phyloP scores from a whole-genome alignment of 768 basidiomycete species.

The Cystofilobasidium macerans region DNA sequence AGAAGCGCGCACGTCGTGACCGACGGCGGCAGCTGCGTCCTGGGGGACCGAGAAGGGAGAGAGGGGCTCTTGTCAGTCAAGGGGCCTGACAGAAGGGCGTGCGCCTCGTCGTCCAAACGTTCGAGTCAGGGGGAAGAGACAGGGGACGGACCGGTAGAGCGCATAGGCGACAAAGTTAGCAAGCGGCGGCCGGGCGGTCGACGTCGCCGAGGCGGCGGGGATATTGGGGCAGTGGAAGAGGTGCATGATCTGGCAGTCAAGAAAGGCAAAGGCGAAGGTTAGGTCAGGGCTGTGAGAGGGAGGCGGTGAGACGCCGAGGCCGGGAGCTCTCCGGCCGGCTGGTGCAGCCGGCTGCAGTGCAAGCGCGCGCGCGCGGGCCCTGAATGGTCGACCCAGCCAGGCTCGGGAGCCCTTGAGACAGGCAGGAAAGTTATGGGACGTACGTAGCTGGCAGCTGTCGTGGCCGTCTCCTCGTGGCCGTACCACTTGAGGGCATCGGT shows the following conservation, averaged over 20 bases:
- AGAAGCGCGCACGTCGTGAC: conserved; percentile 61
- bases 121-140: not conserved
- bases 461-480: conserved; percentile 63
- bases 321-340: not conserved
- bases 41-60: conserved; percentile 59
- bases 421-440: conserved; percentile 17
- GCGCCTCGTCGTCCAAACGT: conserved; percentile 39
- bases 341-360: not conserved
- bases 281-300: not conserved
- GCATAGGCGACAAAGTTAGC: conserved; percentile 28
- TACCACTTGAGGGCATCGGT: conserved; percentile 42
- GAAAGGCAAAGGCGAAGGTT: not conserved
- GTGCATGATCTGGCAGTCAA: conserved; percentile 49
- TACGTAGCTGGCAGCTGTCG: conserved; percentile 57
- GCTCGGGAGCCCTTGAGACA: not conserved
- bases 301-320: too few relatives aligned
- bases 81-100: not conserved
- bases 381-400: not conserved
- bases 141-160: conserved; percentile 18
- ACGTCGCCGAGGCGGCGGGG: conserved; percentile 37
- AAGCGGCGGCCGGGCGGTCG: conserved; percentile 26
- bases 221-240: conserved; percentile 77
- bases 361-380: not conserved
- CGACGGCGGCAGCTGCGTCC: conserved; percentile 59
- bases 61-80: conserved; percentile 57